phyloP scores from a whole-genome alignment of 2,329 filamentous ascomycete species.

The Beauveria rudraprayagi region DNA sequence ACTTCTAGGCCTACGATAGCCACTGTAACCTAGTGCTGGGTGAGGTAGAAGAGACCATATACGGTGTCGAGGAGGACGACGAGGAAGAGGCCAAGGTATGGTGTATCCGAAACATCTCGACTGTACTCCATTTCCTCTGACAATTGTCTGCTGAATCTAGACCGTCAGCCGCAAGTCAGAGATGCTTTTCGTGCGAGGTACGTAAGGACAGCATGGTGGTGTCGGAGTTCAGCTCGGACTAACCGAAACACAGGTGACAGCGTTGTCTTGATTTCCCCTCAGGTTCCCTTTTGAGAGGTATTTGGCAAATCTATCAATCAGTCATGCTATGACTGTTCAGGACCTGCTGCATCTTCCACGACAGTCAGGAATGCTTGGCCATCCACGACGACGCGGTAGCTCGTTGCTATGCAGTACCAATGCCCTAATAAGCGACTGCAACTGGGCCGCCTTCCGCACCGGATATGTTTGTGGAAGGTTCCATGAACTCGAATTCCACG shows the following conservation, averaged over 20 bases:
- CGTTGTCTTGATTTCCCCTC: constrained; percentile 63
- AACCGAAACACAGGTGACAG: constrained; percentile 49
- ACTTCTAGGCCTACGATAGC: constrained; percentile 81
- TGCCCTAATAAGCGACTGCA: too few species aligned
- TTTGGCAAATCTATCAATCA: neutral
- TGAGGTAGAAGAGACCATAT: constrained; percentile 96
- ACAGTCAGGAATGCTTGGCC: neutral
- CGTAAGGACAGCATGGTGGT: constrained; percentile 19
- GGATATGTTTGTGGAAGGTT: neutral
- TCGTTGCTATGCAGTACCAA: too few species aligned
- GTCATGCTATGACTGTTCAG: neutral
- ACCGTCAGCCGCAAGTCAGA: constrained; percentile 95
- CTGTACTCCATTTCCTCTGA: neutral
- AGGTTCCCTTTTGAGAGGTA: constrained; percentile 34
- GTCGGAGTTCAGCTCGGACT: constrained; percentile 16
- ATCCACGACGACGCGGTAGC: neutral
- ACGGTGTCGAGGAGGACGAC: constrained; percentile 79
- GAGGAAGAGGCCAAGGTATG: constrained; percentile 67
- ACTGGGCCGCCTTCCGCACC: neutral
- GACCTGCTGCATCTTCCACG: neutral
- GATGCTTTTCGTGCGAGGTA: constrained; percentile 97
- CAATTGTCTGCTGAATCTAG: constrained; percentile 32
- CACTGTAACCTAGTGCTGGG: constrained; percentile 96
- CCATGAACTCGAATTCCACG: neutral
- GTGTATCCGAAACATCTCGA: neutral